Base-by-base conservation (phyloP, 192 early-diverging fungal genomes). In the Mortierella hygrophila region DNA sequence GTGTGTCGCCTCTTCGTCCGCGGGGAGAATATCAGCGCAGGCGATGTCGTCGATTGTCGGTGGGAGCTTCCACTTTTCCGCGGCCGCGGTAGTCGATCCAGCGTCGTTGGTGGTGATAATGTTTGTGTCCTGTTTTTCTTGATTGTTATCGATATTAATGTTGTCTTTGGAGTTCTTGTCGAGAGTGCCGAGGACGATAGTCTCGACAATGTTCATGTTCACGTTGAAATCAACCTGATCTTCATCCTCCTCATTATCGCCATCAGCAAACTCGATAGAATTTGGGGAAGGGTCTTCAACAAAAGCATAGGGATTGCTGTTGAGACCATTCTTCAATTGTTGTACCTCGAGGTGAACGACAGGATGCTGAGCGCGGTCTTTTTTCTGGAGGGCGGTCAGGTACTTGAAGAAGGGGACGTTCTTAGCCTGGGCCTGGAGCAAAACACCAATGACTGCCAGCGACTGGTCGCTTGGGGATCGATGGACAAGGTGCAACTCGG, bases 401-500 rank as follows among this genome's bases (percentile, higher is more conserved):
- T 38, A 75, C 32, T 29, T 18, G 42, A 92, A 55, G 72, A 90
- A 90, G 8, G 73, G 52, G 4, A 75, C 74, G 9, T 52, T 69
- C 23, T 89, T 60, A 29, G 65, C 44, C 63, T 76, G 44, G 23
- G 70, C 52, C 20, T 93, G 78, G 60, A 91, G 88, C 55, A 91
- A 38, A 47, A 93, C 72, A 41, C 82, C 91, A 26, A 90, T 54
- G 9, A 93, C 92, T 11, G 79, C 75, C 21, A 91, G 68, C 49
- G 83, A 75, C 11, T 35, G 76, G 55, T 89, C 80, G n/a, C 72
- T 42, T 3, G 69, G 69, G 29, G 42, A 78, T 41, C 57, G 70
- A 74, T 92, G 91, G 29, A 93, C 92, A 47, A 93, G 88, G 79
- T 93, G 92, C 38, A 78, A 74, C 74, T 88, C 88, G 47, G 70